Base-by-base conservation (phyloP, 495 filamentous ascomycete species). In the Daldinia childiae region DNA sequence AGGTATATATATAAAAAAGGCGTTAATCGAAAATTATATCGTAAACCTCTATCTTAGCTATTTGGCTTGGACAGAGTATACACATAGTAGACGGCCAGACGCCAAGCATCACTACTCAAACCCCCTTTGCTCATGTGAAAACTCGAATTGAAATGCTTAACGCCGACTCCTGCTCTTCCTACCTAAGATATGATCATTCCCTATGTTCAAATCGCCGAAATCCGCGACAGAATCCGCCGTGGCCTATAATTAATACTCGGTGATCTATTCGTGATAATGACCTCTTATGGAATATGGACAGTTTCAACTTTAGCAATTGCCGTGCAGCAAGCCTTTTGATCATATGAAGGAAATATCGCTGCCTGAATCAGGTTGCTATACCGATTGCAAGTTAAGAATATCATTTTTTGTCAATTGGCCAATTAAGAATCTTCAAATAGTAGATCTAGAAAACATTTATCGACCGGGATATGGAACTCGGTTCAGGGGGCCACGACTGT, bases 241-340 rank as follows among this genome's bases (percentile, higher is more conserved):
- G 24, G 21, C 5, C 48, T 11, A 24, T 11, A 24, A 24, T 48
- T 21, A 48, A 12, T 17, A 48, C 19, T 3, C 7, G 17, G 9
- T 19, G 7, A 24, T 48, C 24, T 8, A 12, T 21, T 21, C 17
- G 17, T 9, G 43, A 21, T 7, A 48, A 19, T 48, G 19, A 3
- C 19, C 17, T 48, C 3, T 58, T 12, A 32, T 36, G 17, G 24
- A 4, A 24, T 9, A 32, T 57, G 2, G 26, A 14, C 0, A 48
- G 62, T 29, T 29, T 64, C 55, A 48, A 30, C 62, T 34, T 56
- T 45, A 45, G 17, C 19, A 48, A 24, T 24, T 7, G 41, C 41
- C 21, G 0, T 45, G 17, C 17, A 17, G 17, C 41, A 17, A 17
- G 17, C 41, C 19, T 19, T 45, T 21, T 45, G 17, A 45, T 45